Conservation (phyloP, 345 rosid genomes). For the Citrus unshiu region DNA sequence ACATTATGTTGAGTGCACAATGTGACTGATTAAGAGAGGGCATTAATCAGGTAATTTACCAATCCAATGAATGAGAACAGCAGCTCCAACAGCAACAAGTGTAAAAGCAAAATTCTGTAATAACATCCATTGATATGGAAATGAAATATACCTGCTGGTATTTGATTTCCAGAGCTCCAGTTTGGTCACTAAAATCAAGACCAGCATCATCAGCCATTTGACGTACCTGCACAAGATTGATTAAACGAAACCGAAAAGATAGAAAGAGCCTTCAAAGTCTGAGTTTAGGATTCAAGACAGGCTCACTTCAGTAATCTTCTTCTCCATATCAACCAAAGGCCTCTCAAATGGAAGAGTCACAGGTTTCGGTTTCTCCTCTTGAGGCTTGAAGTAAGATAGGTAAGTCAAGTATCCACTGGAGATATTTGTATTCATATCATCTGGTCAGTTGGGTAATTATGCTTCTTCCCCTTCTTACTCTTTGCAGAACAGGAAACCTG, state of each 20-base stretch:
- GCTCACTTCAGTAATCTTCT: conserved; percentile 24
- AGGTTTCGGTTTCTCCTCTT: conserved; percentile 24
- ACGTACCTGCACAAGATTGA: conserved; percentile 18
- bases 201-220: conserved; percentile 33
- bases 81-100: neutral
- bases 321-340: conserved; percentile 32
- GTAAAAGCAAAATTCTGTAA: neutral
- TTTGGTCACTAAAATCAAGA: conserved; percentile 27
- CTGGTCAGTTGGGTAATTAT: conserved; percentile 26
- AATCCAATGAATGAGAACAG: neutral
- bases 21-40: neutral
- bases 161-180: conserved; percentile 26
- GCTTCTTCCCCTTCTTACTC: conserved; percentile 21
- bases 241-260: neutral
- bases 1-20: neutral
- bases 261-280: neutral
- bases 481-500: conserved; percentile 10
- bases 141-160: conserved; percentile 26
- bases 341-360: conserved; percentile 29
- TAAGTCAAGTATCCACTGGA: neutral
- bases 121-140: no score
- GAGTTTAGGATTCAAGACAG: neutral
- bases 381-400: conserved; percentile 29
- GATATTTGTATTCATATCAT: conserved; percentile 21
- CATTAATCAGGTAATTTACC: neutral